Evolutionary conservation across 805 yeast species (phyloP).

Genomic region (Kodamaea restingae): DNA sequence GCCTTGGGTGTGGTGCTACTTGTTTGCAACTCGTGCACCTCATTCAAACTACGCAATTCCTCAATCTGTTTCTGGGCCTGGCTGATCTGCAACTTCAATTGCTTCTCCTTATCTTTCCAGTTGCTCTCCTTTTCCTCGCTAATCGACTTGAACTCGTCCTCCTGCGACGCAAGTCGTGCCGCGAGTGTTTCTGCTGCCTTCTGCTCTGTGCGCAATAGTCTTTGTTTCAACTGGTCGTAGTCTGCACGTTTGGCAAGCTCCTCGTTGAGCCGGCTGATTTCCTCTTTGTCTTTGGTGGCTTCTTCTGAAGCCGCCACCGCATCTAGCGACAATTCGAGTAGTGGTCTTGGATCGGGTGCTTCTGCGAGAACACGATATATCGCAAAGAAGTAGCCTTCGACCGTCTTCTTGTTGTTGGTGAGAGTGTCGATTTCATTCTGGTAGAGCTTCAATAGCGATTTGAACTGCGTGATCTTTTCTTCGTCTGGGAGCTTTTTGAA

Average conservation of each 20-base stretch:
- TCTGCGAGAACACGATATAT: slow-evolving; percentile 76
- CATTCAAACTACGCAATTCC: slow-evolving; percentile 61
- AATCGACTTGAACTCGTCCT: slow-evolving; percentile 62
- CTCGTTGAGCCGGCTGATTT: slow-evolving; percentile 49
- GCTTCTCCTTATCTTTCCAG: slow-evolving; percentile 59
- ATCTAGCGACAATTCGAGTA: slow-evolving; percentile 66
- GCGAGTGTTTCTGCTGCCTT: slow-evolving; percentile 53
- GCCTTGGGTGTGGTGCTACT: slow-evolving; percentile 34
- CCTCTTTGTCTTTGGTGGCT: slow-evolving; percentile 46
- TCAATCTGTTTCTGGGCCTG: slow-evolving; percentile 53
- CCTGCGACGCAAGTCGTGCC: slow-evolving; percentile 61
- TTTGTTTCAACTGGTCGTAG: slow-evolving; percentile 67
- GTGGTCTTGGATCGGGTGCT: slow-evolving; percentile 89
- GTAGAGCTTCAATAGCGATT: slow-evolving; percentile 66
- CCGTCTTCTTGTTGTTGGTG: slow-evolving; percentile 69
- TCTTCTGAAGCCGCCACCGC: slow-evolving; percentile 56
- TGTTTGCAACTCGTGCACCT: slow-evolving; percentile 59
- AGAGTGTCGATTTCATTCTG: slow-evolving; percentile 85
- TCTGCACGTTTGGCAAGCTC: slow-evolving; percentile 66
- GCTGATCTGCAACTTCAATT: slow-evolving; percentile 46
- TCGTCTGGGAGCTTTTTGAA: slow-evolving; percentile 70
- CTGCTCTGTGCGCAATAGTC: slow-evolving; percentile 58
- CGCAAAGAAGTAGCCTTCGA: slow-evolving; percentile 70
- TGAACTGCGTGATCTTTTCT: slow-evolving; percentile 62
- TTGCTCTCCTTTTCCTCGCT: slow-evolving; percentile 71